These are phyloP conservation scores for Phlebiopsis flavidoalba DNA, from an alignment of 768 basidiomycete species.

Conservation along the genomic window DNA sequence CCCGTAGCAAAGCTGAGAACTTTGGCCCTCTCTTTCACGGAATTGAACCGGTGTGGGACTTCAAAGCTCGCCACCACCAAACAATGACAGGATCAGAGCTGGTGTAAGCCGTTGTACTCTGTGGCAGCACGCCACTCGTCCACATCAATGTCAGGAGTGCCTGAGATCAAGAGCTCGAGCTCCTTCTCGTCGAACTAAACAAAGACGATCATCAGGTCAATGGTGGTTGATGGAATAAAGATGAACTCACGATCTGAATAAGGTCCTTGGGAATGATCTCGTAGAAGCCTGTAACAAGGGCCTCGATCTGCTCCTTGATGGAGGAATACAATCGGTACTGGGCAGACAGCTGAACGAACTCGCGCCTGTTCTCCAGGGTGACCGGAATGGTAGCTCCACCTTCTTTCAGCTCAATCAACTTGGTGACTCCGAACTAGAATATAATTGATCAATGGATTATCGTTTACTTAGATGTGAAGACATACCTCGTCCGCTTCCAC, in stretches of 20 bases:
- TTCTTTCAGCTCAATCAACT: slow-evolving; percentile 82
- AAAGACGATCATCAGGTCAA: slow-evolving; percentile 5
- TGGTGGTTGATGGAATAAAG: slow-evolving; percentile 16
- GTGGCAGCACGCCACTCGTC: slow-evolving; percentile 96
- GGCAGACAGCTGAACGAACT: slow-evolving; percentile 94
- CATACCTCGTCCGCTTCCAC: slow-evolving; percentile 91
- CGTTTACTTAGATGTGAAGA: slow-evolving; percentile 10
- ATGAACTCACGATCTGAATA: slow-evolving; percentile 73
- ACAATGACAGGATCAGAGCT: slow-evolving; percentile 92
- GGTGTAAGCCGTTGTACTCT: slow-evolving; percentile 83
- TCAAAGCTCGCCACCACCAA: slow-evolving; percentile 99
- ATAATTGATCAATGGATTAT: neutral
- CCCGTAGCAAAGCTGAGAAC: slow-evolving; percentile 96
- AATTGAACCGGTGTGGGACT: slow-evolving; percentile 98
- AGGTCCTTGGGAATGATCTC: slow-evolving; percentile 97
- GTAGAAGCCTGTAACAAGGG: slow-evolving; percentile 86
- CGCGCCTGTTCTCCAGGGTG: slow-evolving; percentile 93
- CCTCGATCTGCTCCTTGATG: slow-evolving; percentile 94
- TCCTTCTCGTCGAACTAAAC: slow-evolving; percentile 90
- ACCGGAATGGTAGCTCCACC: slow-evolving; percentile 81
- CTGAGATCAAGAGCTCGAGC: slow-evolving; percentile 89
- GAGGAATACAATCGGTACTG: slow-evolving; percentile 91
- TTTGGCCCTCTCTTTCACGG: slow-evolving; percentile 92
- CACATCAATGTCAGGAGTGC: slow-evolving; percentile 97
- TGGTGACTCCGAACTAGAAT: slow-evolving; percentile 81